Conservation (phyloP, 2,329 filamentous ascomycete genomes). For the Gyromitra esculenta region DNA sequence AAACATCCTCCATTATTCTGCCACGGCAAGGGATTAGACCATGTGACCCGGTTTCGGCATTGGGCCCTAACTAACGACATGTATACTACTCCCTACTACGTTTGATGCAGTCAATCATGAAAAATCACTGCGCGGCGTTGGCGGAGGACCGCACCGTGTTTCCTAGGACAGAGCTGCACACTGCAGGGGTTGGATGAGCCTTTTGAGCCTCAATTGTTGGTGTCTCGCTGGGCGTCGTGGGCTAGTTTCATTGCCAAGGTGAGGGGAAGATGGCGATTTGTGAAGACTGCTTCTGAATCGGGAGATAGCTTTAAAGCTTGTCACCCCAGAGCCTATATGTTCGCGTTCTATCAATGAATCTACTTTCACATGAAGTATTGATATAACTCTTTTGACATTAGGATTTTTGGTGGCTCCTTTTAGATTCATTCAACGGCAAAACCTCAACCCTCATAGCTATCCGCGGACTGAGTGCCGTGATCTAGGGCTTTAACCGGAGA, state of each 20-base stretch:
- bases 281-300: neutral
- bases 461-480: neutral
- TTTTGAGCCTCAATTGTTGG: conserved; percentile 38
- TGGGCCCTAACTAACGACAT: neutral
- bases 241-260: conserved; percentile 16
- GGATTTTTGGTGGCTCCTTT: too few species aligned
- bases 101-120: conserved; percentile 11
- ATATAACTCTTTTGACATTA: neutral
- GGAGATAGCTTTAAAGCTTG: neutral
- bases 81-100: too few species aligned
- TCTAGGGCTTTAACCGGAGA: neutral
- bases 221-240: neutral
- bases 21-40: neutral
- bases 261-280: conserved; percentile 17
- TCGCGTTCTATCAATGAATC: neutral
- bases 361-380: neutral
- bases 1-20: neutral
- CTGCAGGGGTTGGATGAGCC: conserved; percentile 29
- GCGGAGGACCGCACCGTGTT: conserved; percentile 5
- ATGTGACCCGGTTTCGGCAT: too few species aligned
- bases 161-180: neutral
- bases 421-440: neutral
- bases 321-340: neutral
- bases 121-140: conserved; percentile 7
- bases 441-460: neutral